phyloP scores from a whole-genome alignment of 306 rosid species.

The Cicer yamashitae region DNA sequence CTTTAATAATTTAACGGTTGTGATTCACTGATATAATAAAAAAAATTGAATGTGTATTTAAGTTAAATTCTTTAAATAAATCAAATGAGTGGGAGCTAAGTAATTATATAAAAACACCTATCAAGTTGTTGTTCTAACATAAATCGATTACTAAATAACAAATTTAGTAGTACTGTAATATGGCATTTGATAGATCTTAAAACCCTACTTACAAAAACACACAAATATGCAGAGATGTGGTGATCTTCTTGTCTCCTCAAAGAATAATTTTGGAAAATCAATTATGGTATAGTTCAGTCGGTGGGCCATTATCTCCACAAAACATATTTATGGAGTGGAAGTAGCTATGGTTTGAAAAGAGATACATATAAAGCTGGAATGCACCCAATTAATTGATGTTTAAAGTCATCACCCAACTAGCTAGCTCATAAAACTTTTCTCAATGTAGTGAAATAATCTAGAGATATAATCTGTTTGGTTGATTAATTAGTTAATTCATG shows the following conservation, averaged over 20 bases:
- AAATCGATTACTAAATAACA: too few species aligned
- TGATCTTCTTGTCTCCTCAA: background rate
- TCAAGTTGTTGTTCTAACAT: too few species aligned
- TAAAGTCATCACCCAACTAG: slow-evolving; percentile 37
- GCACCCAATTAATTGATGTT: slow-evolving; percentile 32
- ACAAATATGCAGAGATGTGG: too few species aligned
- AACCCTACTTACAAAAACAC: too few species aligned
- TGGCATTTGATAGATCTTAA: too few species aligned
- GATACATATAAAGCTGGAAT: slow-evolving; percentile 11
- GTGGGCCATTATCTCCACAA: slow-evolving; percentile 42
- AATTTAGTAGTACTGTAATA: too few species aligned
- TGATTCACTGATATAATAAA: too few species aligned
- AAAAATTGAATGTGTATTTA: too few species aligned
- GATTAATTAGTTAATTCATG: background rate
- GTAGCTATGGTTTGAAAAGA: slow-evolving; percentile 33
- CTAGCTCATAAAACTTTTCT: slow-evolving; percentile 17
- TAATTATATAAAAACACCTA: too few species aligned
- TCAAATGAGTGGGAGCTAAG: too few species aligned
- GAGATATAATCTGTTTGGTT: slow-evolving; percentile 6
- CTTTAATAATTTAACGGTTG: too few species aligned
- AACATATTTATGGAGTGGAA: slow-evolving; percentile 6
- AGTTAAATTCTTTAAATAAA: too few species aligned
- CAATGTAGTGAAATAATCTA: slow-evolving; percentile 15
- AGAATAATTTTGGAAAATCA: background rate
- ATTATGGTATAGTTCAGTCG: background rate